A percentile compares a stretch with the other conserved stretches of the same genome.
phyloP scores from a whole-genome alignment of 805 yeast species.

The Vanderwaltozyma tropicalis region DNA sequence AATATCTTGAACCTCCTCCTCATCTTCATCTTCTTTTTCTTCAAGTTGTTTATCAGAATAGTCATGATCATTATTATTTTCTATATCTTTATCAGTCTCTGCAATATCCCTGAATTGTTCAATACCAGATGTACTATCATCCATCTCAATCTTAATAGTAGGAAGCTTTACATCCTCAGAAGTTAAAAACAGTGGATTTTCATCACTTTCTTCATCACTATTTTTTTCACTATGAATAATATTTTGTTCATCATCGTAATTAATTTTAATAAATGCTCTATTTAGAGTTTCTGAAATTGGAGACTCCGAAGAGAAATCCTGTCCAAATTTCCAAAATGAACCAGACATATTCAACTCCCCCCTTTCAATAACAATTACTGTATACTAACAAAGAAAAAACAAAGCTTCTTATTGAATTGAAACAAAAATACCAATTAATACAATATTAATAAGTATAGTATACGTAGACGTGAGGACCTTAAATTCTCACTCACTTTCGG shows the following conservation, averaged over 20 bases:
- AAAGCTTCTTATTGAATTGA: too few relatives aligned
- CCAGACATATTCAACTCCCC: conserved; percentile 33
- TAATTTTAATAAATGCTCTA: conserved; percentile 26
- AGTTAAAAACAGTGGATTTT: too few relatives aligned
- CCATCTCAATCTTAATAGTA: too few relatives aligned
- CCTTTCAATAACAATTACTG: too few relatives aligned
- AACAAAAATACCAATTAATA: too few relatives aligned
- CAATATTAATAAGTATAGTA: too few relatives aligned
- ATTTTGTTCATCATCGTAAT: conserved; percentile 5
- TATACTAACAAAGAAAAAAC: too few relatives aligned
- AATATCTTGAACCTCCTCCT: conserved; percentile 7
- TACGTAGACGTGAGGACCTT: too few relatives aligned
- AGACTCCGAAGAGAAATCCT: conserved; percentile 45
- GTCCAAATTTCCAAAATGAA: conserved; percentile 53
- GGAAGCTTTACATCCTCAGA: too few relatives aligned
- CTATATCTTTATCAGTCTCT: conserved; percentile 19
- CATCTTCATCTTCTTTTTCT: conserved; percentile 25
- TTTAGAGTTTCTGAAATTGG: conserved; percentile 40
- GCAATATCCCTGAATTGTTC: not conserved
- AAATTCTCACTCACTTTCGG: too few relatives aligned
- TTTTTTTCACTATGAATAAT: not conserved
- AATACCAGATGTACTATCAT: too few relatives aligned
- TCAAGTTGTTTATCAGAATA: conserved; percentile 28
- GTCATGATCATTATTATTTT: conserved; percentile 13
- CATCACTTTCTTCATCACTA: conserved; percentile 2